Base-by-base conservation (phyloP, 331 rosid species). In the Ulmus americana region DNA sequence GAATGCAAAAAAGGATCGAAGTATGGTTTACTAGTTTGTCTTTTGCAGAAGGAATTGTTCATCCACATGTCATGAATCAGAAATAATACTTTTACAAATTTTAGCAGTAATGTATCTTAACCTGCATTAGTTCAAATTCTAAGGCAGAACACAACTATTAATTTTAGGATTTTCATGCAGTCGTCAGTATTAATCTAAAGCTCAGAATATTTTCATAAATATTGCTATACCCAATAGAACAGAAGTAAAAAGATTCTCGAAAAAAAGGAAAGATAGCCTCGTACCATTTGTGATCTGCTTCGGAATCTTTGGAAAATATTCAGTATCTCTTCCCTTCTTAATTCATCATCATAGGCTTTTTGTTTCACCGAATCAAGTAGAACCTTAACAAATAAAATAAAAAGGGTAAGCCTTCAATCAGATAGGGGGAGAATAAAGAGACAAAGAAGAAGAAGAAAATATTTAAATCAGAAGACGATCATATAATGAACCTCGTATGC, bases 321-420 rank as follows among this genome's bases (percentile, higher is more conserved):
- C 64, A 94, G 81, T 56, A 94, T 79, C 75, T 94, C 99, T 70
- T 90, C 96, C 78, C 90, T 87, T 84, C 97, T 87, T 74, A 90
- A 82, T 71, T 85, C 97, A 60, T 90, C 99, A 44, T 94, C 99
- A 46, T 94, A 94, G 41, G 91, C 78, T 88, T 90, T 90, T 65
- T 84, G 87, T 82, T 94, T 94, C 78, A 77, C 70, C 45, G 95
- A 84, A 82, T 94, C 99, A 74, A 90, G 84, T 72, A 94, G 82
- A 78, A 94, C 82, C 99, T 94, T 78, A 70, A 46, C 74, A 66
- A 50, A 11, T 11, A 6, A 46, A 70, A 61, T 8, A 42, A 11
- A 55, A 57, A 69, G 39, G 64, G 54, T 39, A 63, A 73, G 59
- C 70, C 52, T 39, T 13, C 73, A 78, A 59, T 59, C 72, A 61